Evolutionary conservation across 495 filamentous ascomycete species (phyloP).

Genomic region (Xanthoparmelia taractica): DNA sequence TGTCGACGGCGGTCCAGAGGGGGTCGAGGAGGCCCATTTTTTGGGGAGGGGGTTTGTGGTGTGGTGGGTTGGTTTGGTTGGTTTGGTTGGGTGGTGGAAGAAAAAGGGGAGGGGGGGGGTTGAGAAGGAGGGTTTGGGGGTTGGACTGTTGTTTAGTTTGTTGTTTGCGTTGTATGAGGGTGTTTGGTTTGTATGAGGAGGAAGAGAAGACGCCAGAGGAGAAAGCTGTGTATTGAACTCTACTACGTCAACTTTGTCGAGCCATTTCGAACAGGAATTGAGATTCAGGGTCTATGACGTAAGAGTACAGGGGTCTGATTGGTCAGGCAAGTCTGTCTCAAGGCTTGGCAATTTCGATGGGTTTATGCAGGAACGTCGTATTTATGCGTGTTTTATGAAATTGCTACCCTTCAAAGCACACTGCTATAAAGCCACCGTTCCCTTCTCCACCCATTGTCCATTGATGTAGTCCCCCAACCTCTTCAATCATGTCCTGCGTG

Average conservation of each 20-base stretch:
- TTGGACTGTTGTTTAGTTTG: not conserved
- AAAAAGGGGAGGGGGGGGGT: too few species aligned
- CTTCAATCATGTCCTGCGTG: too few species aligned
- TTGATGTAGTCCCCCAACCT: too few species aligned
- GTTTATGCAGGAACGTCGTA: not conserved
- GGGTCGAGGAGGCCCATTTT: conserved; percentile 25
- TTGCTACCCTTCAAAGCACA: too few species aligned
- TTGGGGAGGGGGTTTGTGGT: not conserved
- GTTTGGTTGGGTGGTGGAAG: not conserved
- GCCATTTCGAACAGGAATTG: conserved; percentile 11
- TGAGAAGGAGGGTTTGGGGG: not conserved
- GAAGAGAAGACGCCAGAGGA: not conserved
- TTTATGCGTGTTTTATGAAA: not conserved
- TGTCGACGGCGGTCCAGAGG: conserved; percentile 23
- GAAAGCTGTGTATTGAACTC: not conserved
- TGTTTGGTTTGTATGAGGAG: not conserved
- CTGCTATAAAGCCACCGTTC: too few species aligned
- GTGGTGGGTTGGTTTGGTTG: not conserved
- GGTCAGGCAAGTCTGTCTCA: not conserved
- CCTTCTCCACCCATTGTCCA: too few species aligned
- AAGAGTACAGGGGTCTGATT: conserved; percentile 6
- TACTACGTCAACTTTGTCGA: not conserved
- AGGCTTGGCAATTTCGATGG: not conserved
- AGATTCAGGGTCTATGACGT: conserved; percentile 10
- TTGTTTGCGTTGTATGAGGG: too few species aligned